Base-by-base conservation (phyloP, 306 rosid genomes). In the Trifolium subterraneum region DNA sequence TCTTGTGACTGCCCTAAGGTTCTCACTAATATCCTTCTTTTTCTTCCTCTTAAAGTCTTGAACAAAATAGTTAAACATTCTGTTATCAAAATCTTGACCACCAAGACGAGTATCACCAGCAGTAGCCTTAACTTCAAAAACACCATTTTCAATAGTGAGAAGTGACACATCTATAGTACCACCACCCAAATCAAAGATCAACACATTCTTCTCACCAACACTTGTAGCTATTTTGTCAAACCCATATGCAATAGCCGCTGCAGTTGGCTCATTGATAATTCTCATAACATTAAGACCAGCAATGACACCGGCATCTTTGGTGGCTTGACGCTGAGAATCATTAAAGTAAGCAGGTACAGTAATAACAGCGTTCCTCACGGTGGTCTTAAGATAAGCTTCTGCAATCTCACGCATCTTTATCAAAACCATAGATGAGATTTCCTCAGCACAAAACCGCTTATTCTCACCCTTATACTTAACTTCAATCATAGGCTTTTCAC, bases 61-160 rank as follows among this genome's bases (percentile, higher is more conserved):
- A 27, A 83, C 94, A 55, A 85, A 89, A n/a, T 89, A 91, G 60
- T 89, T 87, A 39, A 89, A 91, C 90, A 89, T 77, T 15, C 94
- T 75, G 66, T 89, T 89, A 20, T 89, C 91, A 36, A 89, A 89
- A 44, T 89, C 94, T 74, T 89, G 91, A 9, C 94, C 89, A 31
- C 94, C 91, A 25, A 89, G 86, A 47, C 87, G 92, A 22, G 91
- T 89, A 81, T 89, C 95, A 52, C 95, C 95, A 10, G 95, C 91
- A 0, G 91, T 87, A 7, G 95, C 86, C 82, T 89, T 89, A 11
- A 87, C 95, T 61, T 89, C 95, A n/a, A 89, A 87, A 15, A 89
- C 87, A 65, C 95, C 95, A 72, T 89, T 92, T 19, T 89, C 92
- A 48, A 89, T 89, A 3, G 92, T 87, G 10, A 89, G 87, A 44